Conservation (phyloP, 2,329 filamentous ascomycete genomes). For the Fusarium azukiicola region DNA sequence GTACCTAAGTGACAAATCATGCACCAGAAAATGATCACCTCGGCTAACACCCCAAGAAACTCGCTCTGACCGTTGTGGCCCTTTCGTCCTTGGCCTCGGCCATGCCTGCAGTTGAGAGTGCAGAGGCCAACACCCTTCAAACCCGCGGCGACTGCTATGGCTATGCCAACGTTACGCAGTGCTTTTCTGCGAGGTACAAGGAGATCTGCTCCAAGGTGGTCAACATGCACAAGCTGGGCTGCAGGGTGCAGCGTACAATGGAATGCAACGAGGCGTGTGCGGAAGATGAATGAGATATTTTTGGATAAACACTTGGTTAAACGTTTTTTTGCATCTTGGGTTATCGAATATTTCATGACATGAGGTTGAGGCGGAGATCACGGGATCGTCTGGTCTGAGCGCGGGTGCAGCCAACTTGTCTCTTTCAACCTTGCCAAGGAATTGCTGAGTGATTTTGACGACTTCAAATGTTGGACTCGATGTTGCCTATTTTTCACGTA, state of each 20-base stretch:
- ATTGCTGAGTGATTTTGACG: neutral
- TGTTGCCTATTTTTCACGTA: neutral
- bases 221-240: slow-evolving; percentile 1
- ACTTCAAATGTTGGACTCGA: neutral
- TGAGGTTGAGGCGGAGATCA: neutral
- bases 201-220: neutral
- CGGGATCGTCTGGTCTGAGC: neutral
- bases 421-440: neutral
- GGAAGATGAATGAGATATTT: neutral
- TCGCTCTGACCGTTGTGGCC: neutral
- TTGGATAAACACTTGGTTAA: too few relatives aligned
- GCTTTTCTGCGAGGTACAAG: neutral
- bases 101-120: neutral
- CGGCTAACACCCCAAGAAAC: neutral
- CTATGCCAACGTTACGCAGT: neutral
- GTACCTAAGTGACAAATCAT: too few relatives aligned
- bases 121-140: neutral
- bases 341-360: too few relatives aligned
- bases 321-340: too few relatives aligned
- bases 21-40: neutral
- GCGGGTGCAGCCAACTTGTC: too few relatives aligned
- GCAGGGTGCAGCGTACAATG: slow-evolving; percentile 1
- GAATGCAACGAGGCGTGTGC: neutral
- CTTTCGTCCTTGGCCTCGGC: neutral
- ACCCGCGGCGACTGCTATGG: neutral